These are phyloP conservation scores for Penicillium griseofulvum DNA, from an alignment of 2,329 filamentous ascomycete genomes.

Conservation along the genomic window DNA sequence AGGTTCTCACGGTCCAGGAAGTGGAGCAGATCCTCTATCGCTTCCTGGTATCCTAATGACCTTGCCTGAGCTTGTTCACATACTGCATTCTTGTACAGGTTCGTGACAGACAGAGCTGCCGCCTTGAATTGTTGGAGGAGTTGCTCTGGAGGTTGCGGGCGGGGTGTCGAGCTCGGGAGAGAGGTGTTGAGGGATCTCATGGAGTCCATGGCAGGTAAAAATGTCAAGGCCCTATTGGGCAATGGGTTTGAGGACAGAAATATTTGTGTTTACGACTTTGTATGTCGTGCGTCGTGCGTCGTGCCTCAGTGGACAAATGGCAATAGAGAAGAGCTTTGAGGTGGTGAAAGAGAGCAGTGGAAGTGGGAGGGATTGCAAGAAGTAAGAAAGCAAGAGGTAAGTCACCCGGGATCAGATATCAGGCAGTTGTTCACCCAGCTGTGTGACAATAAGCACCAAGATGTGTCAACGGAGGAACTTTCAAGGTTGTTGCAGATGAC, in stretches of 20 bases:
- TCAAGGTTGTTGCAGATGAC: constrained; percentile 22
- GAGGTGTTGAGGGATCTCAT: constrained; percentile 64
- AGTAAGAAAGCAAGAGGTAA: background rate
- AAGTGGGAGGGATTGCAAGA: background rate
- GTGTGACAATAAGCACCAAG: constrained; percentile 12
- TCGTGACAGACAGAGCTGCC: constrained; percentile 89
- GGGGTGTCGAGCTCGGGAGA: constrained; percentile 54
- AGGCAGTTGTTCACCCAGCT: background rate
- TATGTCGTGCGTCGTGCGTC: constrained; percentile 3
- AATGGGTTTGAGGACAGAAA: background rate
- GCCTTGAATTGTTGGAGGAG: constrained; percentile 88
- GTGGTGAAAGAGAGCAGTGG: background rate
- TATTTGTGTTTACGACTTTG: background rate
- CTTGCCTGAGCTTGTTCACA: constrained; percentile 72
- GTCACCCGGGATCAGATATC: background rate
- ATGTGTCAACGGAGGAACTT: constrained; percentile 3
- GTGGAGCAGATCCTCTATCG: constrained; percentile 80
- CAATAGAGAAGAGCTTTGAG: background rate
- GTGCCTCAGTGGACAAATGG: background rate
- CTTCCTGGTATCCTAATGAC: constrained; percentile 86
- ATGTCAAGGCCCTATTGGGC: background rate
- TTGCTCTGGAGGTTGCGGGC: constrained; percentile 48
- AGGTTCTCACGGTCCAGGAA: constrained; percentile 82
- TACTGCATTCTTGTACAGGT: constrained; percentile 89
- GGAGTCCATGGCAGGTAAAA: constrained; percentile 54